A percentile compares a stretch with the other conserved stretches of the same genome.
These are phyloP conservation scores for Dactylellina drechsleri DNA, from an alignment of 2,329 filamentous ascomycete genomes.

Conservation along the genomic window DNA sequence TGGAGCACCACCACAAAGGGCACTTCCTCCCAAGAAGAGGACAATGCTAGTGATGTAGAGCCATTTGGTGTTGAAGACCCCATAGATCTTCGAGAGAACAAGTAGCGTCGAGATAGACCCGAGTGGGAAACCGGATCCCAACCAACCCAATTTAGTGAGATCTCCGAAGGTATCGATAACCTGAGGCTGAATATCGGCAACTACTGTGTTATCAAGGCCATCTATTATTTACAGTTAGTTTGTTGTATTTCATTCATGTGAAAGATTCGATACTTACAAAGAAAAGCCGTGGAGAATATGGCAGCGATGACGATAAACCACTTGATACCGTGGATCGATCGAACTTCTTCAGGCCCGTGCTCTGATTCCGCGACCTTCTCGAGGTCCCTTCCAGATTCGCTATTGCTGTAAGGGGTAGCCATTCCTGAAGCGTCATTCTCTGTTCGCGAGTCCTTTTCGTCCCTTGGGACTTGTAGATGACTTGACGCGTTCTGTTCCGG, in stretches of 20 bases:
- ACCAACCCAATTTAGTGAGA: constrained; percentile 63
- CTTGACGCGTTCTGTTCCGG: constrained; percentile 23
- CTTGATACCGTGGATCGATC: constrained; percentile 46
- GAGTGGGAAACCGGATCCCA: constrained; percentile 63
- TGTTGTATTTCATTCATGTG: neutral
- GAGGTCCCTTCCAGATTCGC: constrained; percentile 40
- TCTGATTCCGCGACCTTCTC: constrained; percentile 34
- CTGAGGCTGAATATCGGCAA: constrained; percentile 64
- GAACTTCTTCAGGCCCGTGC: constrained; percentile 29
- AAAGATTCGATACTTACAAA: constrained; percentile 56
- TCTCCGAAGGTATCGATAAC: constrained; percentile 62
- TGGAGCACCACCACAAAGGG: constrained; percentile 60
- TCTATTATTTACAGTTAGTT: constrained; percentile 47
- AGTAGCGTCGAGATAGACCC: constrained; percentile 63
- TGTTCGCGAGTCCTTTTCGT: constrained; percentile 24
- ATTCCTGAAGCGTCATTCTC: constrained; percentile 46
- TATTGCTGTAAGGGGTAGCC: constrained; percentile 42
- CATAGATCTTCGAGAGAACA: constrained; percentile 61
- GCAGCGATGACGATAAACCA: constrained; percentile 58
- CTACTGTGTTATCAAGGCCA: constrained; percentile 66
- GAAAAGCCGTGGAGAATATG: constrained; percentile 59
- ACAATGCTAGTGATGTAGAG: constrained; percentile 59
- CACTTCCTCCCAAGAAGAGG: constrained; percentile 60
- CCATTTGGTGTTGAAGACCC: constrained; percentile 65
- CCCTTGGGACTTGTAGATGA: constrained; percentile 22